These are phyloP conservation scores for Monosporozyma servazzii DNA, from an alignment of 805 yeast species.

Conservation along the genomic window DNA sequence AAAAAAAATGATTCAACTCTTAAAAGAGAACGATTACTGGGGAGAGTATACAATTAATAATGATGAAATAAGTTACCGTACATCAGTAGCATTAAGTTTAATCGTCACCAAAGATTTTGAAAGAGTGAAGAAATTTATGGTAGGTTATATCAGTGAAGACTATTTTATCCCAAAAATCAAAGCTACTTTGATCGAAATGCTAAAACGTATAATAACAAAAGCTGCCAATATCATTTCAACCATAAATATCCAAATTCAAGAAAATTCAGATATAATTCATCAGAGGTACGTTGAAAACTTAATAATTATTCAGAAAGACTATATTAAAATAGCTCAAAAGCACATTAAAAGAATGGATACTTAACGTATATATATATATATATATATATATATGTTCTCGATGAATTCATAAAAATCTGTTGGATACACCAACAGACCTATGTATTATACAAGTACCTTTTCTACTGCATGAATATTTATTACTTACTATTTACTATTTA, in stretches of 20 bases:
- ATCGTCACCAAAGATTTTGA: slow-evolving; percentile 20
- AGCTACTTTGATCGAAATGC: neutral
- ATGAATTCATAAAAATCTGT: neutral
- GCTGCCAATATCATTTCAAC: neutral
- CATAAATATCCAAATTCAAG: neutral
- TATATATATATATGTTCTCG: too few species aligned
- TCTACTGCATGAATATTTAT: neutral
- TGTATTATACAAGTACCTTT: neutral
- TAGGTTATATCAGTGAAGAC: slow-evolving; percentile 24
- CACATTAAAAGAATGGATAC: neutral
- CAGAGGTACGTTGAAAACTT: slow-evolving; percentile 8
- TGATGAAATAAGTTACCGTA: slow-evolving; percentile 55
- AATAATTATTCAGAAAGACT: slow-evolving; percentile 13
- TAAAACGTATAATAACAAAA: neutral
- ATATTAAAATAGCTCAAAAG: slow-evolving; percentile 11
- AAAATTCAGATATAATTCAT: neutral
- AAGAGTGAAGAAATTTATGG: slow-evolving; percentile 20
- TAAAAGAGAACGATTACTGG: slow-evolving; percentile 47
- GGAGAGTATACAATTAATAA: slow-evolving; percentile 63
- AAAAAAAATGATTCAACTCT: slow-evolving; percentile 8
- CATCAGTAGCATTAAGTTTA: slow-evolving; percentile 65
- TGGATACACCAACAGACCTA: neutral
- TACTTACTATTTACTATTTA: slow-evolving; percentile 10
- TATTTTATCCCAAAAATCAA: slow-evolving; percentile 15
- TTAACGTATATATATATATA: too few species aligned